Evolutionary conservation across 352 stramenopile genomes (phyloP).

Genomic region (Albugo laibachii): DNA sequence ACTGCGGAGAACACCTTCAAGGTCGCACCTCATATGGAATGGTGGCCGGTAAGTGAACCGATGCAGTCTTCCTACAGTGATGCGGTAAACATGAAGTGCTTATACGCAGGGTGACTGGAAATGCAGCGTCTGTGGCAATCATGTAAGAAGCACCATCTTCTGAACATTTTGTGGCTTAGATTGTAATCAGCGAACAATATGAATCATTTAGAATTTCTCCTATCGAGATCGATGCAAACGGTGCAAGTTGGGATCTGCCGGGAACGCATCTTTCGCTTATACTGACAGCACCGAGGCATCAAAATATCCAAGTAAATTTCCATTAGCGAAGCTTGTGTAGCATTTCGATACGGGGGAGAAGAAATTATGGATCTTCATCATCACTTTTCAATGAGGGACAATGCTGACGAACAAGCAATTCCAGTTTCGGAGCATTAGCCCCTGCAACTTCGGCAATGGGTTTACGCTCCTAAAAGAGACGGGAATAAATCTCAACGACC

Average conservation of each 20-base stretch:
- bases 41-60: constrained; percentile 32
- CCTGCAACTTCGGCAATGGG: constrained; percentile 29
- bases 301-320: too few species aligned
- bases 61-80: not conserved
- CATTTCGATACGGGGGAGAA: too few species aligned
- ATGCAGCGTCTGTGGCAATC: constrained; percentile 42
- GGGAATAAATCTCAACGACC: not conserved
- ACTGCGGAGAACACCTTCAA: constrained; percentile 5
- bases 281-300: too few species aligned
- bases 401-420: constrained; percentile 40
- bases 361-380: constrained; percentile 22
- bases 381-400: constrained; percentile 24
- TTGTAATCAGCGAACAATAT: constrained; percentile 5
- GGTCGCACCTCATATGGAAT: constrained; percentile 46
- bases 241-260: not conserved
- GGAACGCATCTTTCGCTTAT: not conserved
- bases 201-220: constrained; percentile 1
- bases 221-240: not conserved
- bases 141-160: too few species aligned
- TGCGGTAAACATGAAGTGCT: constrained; percentile 3
- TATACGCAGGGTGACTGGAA: constrained; percentile 47
- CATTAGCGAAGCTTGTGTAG: too few species aligned
- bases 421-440: constrained; percentile 36
- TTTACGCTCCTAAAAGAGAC: constrained; percentile 24
- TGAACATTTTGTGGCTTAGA: not conserved